phyloP scores from a whole-genome alignment of 2,329 filamentous ascomycete genomes.

The Stachybotrys chartarum region DNA sequence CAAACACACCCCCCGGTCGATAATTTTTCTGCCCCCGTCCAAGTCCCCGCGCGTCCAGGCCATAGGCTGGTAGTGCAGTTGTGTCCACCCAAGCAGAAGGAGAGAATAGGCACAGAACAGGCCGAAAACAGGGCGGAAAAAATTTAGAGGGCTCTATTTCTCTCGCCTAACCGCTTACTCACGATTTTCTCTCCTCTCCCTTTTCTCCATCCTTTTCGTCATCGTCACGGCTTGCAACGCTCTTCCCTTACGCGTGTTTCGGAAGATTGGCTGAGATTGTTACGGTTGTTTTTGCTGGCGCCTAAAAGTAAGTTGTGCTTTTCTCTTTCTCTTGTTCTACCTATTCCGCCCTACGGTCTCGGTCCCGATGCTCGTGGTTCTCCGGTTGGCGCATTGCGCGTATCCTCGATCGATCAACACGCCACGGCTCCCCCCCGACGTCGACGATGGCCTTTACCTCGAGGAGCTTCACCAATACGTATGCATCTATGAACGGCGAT shows the following conservation, averaged over 20 bases:
- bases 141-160: conserved; percentile 27
- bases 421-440: not conserved
- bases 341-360: conserved; percentile 9
- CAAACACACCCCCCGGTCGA: conserved; percentile 18
- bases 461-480: not conserved
- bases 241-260: conserved; percentile 42
- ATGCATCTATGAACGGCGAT: not conserved
- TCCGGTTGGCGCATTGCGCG: conserved; percentile 1
- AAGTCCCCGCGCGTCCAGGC: conserved; percentile 15
- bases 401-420: not conserved
- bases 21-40: conserved; percentile 22
- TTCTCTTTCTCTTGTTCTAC: conserved; percentile 8
- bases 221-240: conserved; percentile 32
- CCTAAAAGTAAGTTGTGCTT: conserved; percentile 43
- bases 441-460: not conserved
- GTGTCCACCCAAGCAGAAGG: conserved; percentile 10
- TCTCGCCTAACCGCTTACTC: conserved; percentile 19
- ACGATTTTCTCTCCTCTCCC: conserved; percentile 22
- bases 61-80: conserved; percentile 12
- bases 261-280: conserved; percentile 33
- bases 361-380: conserved; percentile 9
- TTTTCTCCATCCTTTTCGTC: conserved; percentile 28
- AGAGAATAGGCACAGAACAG: conserved; percentile 7
- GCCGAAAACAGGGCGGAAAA: conserved; percentile 22
- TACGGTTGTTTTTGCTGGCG: conserved; percentile 42